phyloP scores from a whole-genome alignment of 192 early-diverging fungal genomes.

The Coemansia sp. region DNA sequence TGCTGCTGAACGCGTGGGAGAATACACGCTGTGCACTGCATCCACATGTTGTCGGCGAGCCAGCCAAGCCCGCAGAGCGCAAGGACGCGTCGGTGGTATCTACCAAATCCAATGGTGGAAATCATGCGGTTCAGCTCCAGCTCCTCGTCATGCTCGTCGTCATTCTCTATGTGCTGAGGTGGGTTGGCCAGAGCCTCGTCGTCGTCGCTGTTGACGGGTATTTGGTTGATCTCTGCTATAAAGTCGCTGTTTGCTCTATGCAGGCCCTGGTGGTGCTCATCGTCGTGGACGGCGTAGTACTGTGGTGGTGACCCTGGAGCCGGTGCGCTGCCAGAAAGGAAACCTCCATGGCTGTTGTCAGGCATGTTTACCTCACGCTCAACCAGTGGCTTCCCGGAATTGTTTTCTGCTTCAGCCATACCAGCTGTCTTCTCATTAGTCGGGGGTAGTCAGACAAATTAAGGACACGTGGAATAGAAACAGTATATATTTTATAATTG shows the following conservation, averaged over 20 bases:
- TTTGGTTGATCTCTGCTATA: conserved; percentile 11
- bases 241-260: conserved; percentile 7
- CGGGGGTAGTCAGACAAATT: neutral
- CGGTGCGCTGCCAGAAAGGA: neutral
- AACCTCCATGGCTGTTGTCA: neutral
- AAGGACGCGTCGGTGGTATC: conserved; percentile 61
- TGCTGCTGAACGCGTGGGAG: conserved; percentile 75
- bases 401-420: conserved; percentile 3
- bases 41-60: conserved; percentile 84
- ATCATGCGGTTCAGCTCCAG: conserved; percentile 63
- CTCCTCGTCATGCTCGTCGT: conserved; percentile 35
- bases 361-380: neutral
- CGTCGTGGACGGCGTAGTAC: neutral
- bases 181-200: neutral
- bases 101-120: conserved; percentile 69
- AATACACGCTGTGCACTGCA: conserved; percentile 69
- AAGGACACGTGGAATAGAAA: neutral
- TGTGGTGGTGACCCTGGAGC: neutral
- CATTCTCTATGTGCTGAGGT: neutral
- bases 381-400: neutral
- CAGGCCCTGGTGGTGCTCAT: neutral
- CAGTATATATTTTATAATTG: too few species aligned
- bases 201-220: neutral
- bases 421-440: neutral
- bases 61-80: conserved; percentile 80